A percentile compares a stretch with the other conserved stretches of the same genome.
Evolutionary conservation across 2,329 filamentous ascomycete genomes (phyloP).

Genomic region (Fulvia fulva): DNA sequence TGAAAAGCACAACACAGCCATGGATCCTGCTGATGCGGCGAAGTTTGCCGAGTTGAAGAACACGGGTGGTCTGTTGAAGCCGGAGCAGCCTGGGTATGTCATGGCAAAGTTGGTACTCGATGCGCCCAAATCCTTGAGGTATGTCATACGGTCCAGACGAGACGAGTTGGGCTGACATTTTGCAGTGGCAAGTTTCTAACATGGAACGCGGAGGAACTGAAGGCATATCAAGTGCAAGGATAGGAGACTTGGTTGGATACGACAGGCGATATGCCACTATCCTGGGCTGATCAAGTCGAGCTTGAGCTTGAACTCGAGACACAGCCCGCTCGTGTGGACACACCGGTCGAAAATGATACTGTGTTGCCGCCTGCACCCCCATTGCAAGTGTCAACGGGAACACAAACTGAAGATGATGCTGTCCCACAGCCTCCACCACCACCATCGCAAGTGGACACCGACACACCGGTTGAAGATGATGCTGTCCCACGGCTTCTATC

Average conservation of each 20-base stretch:
- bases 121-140: conserved; percentile 60
- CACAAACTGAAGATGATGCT: too few relatives aligned
- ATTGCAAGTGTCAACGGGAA: too few relatives aligned
- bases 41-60: conserved; percentile 69
- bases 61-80: conserved; percentile 64
- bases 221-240: conserved; percentile 28
- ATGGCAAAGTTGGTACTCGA: conserved; percentile 73
- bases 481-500: too few relatives aligned
- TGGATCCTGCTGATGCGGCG: conserved; percentile 55
- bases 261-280: neutral
- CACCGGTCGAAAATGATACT: too few relatives aligned
- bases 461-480: too few relatives aligned
- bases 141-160: neutral
- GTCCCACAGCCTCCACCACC: too few relatives aligned
- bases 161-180: neutral
- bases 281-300: neutral
- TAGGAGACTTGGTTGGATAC: neutral
- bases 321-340: neutral
- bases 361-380: too few relatives aligned
- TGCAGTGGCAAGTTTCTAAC: conserved; percentile 65
- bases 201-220: conserved; percentile 44
- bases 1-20: conserved; percentile 60
- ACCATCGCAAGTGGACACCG: too few relatives aligned
- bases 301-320: neutral
- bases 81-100: conserved; percentile 76